These are phyloP conservation scores for Protomyces pachydermus DNA, from an alignment of 1,139 yeast species.

Conservation along the genomic window DNA sequence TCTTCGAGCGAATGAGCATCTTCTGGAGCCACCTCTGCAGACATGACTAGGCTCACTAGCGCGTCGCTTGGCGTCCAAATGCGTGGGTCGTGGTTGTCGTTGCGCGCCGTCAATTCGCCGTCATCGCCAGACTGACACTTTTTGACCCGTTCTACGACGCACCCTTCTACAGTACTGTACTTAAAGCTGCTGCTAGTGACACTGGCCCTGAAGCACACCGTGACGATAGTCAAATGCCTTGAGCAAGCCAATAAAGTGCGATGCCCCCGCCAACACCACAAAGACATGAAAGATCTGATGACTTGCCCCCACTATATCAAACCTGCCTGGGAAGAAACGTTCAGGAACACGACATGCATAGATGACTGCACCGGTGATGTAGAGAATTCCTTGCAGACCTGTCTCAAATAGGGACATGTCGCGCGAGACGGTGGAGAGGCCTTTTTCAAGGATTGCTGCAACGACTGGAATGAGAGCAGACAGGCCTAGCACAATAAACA, in stretches of 20 bases:
- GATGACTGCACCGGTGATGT: constrained; percentile 70
- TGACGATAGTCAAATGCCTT: constrained; percentile 48
- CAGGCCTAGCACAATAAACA: constrained; percentile 77
- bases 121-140: too few species aligned
- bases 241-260: constrained; percentile 66
- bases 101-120: background rate
- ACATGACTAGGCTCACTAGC: background rate
- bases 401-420: constrained; percentile 61
- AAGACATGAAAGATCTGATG: constrained; percentile 83
- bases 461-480: constrained; percentile 70
- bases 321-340: constrained; percentile 53
- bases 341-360: constrained; percentile 82
- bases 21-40: background rate
- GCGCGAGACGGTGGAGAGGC: constrained; percentile 45
- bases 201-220: constrained; percentile 10
- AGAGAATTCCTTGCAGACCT: constrained; percentile 62
- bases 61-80: background rate
- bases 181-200: background rate
- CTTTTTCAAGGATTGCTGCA: constrained; percentile 47
- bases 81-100: background rate
- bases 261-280: constrained; percentile 74
- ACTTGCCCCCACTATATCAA: constrained; percentile 46
- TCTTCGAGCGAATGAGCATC: constrained; percentile 43
- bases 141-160: background rate
- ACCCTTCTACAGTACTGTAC: background rate